These are phyloP conservation scores for Hevea brasiliensis DNA, from an alignment of 345 rosid species.

Conservation along the genomic window DNA sequence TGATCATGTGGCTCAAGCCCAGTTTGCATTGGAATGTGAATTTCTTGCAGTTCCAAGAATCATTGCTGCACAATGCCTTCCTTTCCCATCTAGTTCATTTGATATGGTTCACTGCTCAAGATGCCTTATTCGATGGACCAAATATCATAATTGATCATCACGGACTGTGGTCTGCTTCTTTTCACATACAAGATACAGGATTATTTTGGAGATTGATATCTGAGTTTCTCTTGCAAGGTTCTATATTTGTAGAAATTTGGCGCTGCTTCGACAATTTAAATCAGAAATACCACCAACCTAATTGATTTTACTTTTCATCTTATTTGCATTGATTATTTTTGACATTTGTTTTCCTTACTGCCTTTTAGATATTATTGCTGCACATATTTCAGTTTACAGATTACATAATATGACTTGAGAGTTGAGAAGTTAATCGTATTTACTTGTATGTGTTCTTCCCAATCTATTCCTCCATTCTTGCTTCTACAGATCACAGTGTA, in stretches of 20 bases:
- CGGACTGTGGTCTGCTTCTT: background rate
- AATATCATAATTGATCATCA: slow-evolving; percentile 59
- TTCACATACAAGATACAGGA: background rate
- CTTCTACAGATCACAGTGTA: no score
- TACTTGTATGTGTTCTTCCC: no score
- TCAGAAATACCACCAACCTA: background rate
- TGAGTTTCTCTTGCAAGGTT: background rate
- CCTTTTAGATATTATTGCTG: background rate
- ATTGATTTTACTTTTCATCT: background rate
- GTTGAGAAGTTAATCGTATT: no score
- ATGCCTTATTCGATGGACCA: slow-evolving; percentile 99
- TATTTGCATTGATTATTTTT: background rate
- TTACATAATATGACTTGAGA: no score
- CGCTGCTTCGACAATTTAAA: background rate
- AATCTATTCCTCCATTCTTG: no score
- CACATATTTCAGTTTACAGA: no score
- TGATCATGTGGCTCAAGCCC: slow-evolving; percentile 98
- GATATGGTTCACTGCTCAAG: slow-evolving; percentile 99
- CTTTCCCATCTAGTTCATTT: slow-evolving; percentile 90
- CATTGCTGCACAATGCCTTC: slow-evolving; percentile 92
- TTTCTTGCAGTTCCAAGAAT: slow-evolving; percentile 95
- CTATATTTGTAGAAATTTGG: background rate
- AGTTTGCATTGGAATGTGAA: slow-evolving; percentile 96
- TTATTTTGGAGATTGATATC: background rate
- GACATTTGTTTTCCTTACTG: background rate